phyloP scores from a whole-genome alignment of 208 protist genomes.

The Acanthamoeba castellanii region DNA sequence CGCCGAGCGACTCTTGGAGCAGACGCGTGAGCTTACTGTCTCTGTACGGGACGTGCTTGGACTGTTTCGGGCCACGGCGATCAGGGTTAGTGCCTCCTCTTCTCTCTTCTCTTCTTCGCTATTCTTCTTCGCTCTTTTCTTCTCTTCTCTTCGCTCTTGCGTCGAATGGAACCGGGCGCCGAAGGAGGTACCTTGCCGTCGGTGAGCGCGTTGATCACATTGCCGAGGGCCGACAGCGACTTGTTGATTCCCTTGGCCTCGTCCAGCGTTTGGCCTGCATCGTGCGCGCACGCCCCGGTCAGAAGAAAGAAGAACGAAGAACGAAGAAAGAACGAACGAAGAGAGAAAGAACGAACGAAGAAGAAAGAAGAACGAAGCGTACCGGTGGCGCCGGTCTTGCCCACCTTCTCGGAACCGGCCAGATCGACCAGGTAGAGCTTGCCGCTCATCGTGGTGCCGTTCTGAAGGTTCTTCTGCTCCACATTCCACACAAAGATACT shows the following conservation, averaged over 20 bases:
- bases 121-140: too few relatives aligned
- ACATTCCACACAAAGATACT: conserved; percentile 82
- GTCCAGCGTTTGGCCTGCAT: conserved; percentile 81
- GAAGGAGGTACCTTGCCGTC: conserved; percentile 80
- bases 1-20: conserved; percentile 90
- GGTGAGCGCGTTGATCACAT: conserved; percentile 88
- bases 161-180: too few relatives aligned
- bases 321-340: too few relatives aligned
- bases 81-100: too few relatives aligned
- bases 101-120: too few relatives aligned
- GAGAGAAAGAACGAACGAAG: not conserved
- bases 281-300: too few relatives aligned
- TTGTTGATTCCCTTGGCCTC: conserved; percentile 91
- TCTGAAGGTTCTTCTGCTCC: conserved; percentile 58
- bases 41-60: conserved; percentile 86
- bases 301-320: conserved; percentile 62
- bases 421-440: conserved; percentile 92
- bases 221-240: conserved; percentile 87
- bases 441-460: conserved; percentile 38
- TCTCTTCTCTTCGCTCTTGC: too few relatives aligned
- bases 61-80: conserved; percentile 79
- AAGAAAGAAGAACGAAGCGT: not conserved
- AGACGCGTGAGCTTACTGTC: conserved; percentile 89
- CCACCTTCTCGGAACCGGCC: conserved; percentile 86
- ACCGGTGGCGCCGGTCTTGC: conserved; percentile 84